Percentiles rank a stretch among this genome's conserved stretches.
These are phyloP conservation scores for Isabelozyma rhagii DNA, from an alignment of 805 yeast genomes.

Conservation along the genomic window DNA sequence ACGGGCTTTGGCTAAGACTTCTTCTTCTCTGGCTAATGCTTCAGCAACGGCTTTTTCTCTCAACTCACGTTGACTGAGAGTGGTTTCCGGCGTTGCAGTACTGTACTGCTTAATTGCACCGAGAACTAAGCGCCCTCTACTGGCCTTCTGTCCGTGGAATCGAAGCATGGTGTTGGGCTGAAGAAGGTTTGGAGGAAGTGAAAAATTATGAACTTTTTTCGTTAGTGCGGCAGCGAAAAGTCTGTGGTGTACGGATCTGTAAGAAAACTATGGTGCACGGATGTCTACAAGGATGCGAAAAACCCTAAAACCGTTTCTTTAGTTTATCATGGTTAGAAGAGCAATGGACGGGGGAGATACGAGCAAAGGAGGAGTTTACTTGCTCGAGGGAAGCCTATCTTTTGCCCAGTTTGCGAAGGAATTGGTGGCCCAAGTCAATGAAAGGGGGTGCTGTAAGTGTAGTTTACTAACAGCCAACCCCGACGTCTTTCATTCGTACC, in stretches of 20 bases:
- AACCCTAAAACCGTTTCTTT: too few relatives aligned
- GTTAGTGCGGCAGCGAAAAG: neutral
- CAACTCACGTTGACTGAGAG: slow-evolving; percentile 20
- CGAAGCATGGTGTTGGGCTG: neutral
- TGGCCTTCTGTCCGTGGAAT: neutral
- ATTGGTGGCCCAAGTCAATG: neutral
- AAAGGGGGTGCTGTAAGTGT: neutral
- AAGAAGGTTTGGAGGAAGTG: neutral
- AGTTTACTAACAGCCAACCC: neutral
- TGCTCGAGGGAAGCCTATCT: neutral
- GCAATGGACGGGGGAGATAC: too few relatives aligned
- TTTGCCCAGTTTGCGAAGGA: neutral
- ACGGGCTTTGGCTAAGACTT: slow-evolving; percentile 31
- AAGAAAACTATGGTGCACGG: neutral
- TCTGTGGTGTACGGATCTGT: neutral
- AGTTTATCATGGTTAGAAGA: too few relatives aligned
- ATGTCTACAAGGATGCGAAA: too few relatives aligned
- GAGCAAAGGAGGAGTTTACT: neutral
- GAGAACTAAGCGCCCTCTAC: neutral
- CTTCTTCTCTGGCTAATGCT: slow-evolving; percentile 43
- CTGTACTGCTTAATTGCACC: neutral
- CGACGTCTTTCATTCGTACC: neutral
- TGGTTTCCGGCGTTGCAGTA: slow-evolving; percentile 3
- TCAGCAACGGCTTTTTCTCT: slow-evolving; percentile 42
- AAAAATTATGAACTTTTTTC: neutral